Base-by-base conservation (phyloP, 306 rosid species). In the Hippophae gyantsensis region DNA sequence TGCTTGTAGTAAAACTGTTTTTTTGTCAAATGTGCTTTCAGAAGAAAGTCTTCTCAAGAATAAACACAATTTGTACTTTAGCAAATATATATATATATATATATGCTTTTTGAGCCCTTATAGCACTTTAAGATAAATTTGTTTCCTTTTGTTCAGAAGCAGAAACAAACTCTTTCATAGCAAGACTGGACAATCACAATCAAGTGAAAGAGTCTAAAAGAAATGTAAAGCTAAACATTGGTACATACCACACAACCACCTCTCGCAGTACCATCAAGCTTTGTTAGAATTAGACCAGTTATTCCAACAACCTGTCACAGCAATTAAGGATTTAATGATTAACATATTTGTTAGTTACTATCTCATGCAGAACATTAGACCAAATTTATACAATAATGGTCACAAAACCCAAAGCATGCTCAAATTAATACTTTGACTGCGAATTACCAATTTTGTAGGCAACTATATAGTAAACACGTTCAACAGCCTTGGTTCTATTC, bases 221-320 rank as follows among this genome's bases (percentile, higher is more conserved):
- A 25, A 46, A 5, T 18, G 40, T 42, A 10, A 41, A 25, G 43
- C 9, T 44, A 27, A 57, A 12, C 26, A 52, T 6, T 42, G 50
- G 48, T 44, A 46, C 79, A 53, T 82, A 87, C 98, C 96, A 90
- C 96, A 54, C 98, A 90, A 73, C 98, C 98, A 65, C 98, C 98
- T 83, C 98, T 79, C 10, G 98, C 98, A 57, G 98, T 79, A 71
- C 98, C 98, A 70, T 90, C 98, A 61, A 87, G 83, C 71, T 87
- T 90, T 63, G 96, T 87, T 84, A 90, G 74, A 68, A 90, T 72
- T 59, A 90, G 83, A 66, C 96, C 98, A n/a, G 92, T 87, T 18
- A 90, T 72, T 40, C 96, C 96, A 57, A 90, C 96, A 43, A 90
- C 86, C 98, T 87, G 84, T 67, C 43, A 9, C 65, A 63, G 56